phyloP scores from a whole-genome alignment of 345 rosid genomes.

The Hevea brasiliensis region DNA sequence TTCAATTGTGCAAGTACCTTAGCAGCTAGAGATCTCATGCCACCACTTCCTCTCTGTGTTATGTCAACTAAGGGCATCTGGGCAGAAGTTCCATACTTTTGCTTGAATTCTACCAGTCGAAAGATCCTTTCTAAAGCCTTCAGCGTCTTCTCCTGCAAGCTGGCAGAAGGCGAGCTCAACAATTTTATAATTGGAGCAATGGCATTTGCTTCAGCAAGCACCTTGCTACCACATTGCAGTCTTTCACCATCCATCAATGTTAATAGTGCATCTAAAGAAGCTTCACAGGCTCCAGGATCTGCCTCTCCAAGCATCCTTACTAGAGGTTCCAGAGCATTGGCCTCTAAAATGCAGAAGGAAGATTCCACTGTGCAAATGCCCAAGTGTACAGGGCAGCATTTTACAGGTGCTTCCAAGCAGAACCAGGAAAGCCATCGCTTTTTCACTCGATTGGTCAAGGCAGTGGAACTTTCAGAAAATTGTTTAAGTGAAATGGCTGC shows the following conservation, averaged over 20 bases:
- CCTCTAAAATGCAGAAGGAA: constrained; percentile 34
- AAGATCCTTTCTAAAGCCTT: constrained; percentile 23
- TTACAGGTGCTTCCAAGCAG: constrained; percentile 22
- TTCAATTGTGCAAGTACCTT: constrained; percentile 29
- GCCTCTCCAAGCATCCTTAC: constrained; percentile 26
- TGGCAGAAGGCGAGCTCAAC: constrained; percentile 17
- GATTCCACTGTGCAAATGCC: constrained; percentile 31
- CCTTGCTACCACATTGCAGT: constrained; percentile 24
- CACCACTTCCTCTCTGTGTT: constrained; percentile 29
- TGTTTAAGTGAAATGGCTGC: constrained; percentile 35
- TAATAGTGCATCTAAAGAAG: constrained; percentile 32
- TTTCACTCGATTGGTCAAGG: constrained; percentile 24
- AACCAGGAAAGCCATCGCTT: constrained; percentile 4
- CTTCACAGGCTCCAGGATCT: constrained; percentile 23
- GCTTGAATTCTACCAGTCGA: constrained; percentile 26
- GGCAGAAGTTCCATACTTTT: constrained; percentile 18
- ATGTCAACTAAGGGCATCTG: constrained; percentile 33
- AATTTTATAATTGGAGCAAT: constrained; percentile 29
- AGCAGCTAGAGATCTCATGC: constrained; percentile 35
- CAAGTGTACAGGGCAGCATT: constrained; percentile 29
- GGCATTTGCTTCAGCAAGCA: constrained; percentile 25
- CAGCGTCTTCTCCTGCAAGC: constrained; percentile 22
- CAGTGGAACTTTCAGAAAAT: constrained; percentile 32
- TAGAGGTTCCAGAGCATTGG: constrained; percentile 24
- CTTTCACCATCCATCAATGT: constrained; percentile 30